These are phyloP conservation scores for Candida nonsorbophila DNA, from an alignment of 805 yeast genomes.

Conservation along the genomic window DNA sequence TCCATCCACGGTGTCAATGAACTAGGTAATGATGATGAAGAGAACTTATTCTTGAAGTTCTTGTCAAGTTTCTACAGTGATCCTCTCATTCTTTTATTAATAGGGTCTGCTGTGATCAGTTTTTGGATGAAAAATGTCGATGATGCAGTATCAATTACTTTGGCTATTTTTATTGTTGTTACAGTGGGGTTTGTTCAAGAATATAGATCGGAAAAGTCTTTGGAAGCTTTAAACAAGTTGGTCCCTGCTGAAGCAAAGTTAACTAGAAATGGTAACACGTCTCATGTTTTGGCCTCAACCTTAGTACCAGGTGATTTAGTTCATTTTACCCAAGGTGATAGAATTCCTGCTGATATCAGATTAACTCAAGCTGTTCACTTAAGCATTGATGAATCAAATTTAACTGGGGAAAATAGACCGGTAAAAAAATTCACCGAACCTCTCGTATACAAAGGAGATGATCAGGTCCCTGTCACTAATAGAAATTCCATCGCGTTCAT, in stretches of 20 bases:
- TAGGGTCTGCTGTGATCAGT: conserved; percentile 84
- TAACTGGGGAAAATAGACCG: conserved; percentile 94
- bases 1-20: conserved; percentile 79
- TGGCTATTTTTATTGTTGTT: conserved; percentile 90
- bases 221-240: conserved; percentile 85
- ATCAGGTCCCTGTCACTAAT: conserved; percentile 53
- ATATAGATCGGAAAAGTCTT: conserved; percentile 88
- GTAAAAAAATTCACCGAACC: conserved; percentile 59
- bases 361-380: conserved; percentile 73
- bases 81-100: conserved; percentile 81
- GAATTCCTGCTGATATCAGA: conserved; percentile 94
- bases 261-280: conserved; percentile 73
- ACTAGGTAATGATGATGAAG: conserved; percentile 70
- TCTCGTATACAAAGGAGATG: conserved; percentile 6
- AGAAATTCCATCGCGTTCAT: conserved; percentile 82
- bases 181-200: conserved; percentile 98
- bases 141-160: conserved; percentile 89
- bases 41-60: conserved; percentile 66
- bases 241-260: conserved; percentile 97
- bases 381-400: conserved; percentile 84
- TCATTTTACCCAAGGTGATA: conserved; percentile 84
- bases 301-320: conserved; percentile 97
- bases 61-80: conserved; percentile 79
- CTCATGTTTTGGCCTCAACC: conserved; percentile 77
- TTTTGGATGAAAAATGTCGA: conserved; percentile 94